Conservation (phyloP, 768 basidiomycete species). For the Suillus americanus region DNA sequence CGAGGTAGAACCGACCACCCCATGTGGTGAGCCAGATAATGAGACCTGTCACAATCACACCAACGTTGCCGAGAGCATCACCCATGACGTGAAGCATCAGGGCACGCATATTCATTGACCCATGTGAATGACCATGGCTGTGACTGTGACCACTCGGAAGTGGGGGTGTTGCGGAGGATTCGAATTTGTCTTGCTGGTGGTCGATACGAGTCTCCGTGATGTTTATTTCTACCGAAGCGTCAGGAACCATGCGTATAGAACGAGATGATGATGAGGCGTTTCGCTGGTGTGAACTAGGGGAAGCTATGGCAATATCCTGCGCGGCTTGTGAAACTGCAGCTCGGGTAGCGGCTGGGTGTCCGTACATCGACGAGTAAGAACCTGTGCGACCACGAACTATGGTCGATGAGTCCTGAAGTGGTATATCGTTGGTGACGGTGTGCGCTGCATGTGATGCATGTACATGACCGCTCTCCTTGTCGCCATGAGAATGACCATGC, state of each 20-base stretch:
- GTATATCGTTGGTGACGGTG: slow-evolving; percentile 32
- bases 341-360: slow-evolving; percentile 70
- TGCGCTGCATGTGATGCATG: slow-evolving; percentile 40
- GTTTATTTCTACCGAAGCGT: background rate
- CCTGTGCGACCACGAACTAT: slow-evolving; percentile 34
- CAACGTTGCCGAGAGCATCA: slow-evolving; percentile 96
- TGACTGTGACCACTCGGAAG: slow-evolving; percentile 18
- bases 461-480: slow-evolving; percentile 36
- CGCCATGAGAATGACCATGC: slow-evolving; percentile 53
- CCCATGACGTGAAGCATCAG: slow-evolving; percentile 92
- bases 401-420: slow-evolving; percentile 14
- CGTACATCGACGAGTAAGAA: slow-evolving; percentile 66
- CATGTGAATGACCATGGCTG: slow-evolving; percentile 43
- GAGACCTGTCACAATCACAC: slow-evolving; percentile 93
- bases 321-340: slow-evolving; percentile 80
- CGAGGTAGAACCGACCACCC: slow-evolving; percentile 86
- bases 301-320: slow-evolving; percentile 59
- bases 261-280: slow-evolving; percentile 25
- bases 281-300: slow-evolving; percentile 9
- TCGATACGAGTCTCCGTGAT: slow-evolving; percentile 4
- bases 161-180: slow-evolving; percentile 10
- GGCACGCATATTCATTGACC: slow-evolving; percentile 96
- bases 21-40: slow-evolving; percentile 90
- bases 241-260: background rate
- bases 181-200: slow-evolving; percentile 45